phyloP scores from a whole-genome alignment of 1,284 basidiomycete genomes.

The Sanghuangporus baumii region DNA sequence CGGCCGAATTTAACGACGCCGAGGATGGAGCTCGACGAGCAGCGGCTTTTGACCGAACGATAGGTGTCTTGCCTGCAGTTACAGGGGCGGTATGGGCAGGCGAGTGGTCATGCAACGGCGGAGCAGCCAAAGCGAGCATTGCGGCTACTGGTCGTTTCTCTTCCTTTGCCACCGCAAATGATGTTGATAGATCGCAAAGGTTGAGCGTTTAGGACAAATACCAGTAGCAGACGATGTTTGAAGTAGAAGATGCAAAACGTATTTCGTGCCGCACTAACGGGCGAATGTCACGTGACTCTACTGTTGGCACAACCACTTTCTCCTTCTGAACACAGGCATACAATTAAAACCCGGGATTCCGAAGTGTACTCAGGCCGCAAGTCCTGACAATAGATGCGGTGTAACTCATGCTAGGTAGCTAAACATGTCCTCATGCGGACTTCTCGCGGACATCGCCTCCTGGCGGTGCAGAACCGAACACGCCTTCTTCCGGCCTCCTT shows the following conservation, averaged over 20 bases:
- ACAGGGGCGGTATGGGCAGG: constrained; percentile 24
- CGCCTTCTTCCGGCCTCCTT: constrained; percentile 37
- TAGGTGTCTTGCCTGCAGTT: constrained; percentile 5
- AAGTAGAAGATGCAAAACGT: not conserved
- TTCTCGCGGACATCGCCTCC: not conserved
- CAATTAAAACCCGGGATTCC: not conserved
- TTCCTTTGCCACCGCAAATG: not conserved
- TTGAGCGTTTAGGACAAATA: not conserved
- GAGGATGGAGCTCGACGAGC: constrained; percentile 12
- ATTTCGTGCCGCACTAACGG: no score
- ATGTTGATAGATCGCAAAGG: not conserved
- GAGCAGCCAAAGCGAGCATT: constrained; percentile 29
- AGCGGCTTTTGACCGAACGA: constrained; percentile 8
- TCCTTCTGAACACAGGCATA: not conserved
- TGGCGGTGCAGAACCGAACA: not conserved
- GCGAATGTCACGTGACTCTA: not conserved
- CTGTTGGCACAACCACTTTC: not conserved
- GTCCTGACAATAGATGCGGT: not conserved
- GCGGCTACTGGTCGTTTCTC: constrained; percentile 3
- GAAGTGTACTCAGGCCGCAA: not conserved
- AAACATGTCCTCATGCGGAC: not conserved
- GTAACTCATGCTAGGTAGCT: not conserved
- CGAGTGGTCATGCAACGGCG: constrained; percentile 26
- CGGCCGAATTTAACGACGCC: constrained; percentile 20
- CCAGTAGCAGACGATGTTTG: not conserved